Conservation (phyloP, 108 stramenopile genomes). For the Chaetoceros muelleri region DNA sequence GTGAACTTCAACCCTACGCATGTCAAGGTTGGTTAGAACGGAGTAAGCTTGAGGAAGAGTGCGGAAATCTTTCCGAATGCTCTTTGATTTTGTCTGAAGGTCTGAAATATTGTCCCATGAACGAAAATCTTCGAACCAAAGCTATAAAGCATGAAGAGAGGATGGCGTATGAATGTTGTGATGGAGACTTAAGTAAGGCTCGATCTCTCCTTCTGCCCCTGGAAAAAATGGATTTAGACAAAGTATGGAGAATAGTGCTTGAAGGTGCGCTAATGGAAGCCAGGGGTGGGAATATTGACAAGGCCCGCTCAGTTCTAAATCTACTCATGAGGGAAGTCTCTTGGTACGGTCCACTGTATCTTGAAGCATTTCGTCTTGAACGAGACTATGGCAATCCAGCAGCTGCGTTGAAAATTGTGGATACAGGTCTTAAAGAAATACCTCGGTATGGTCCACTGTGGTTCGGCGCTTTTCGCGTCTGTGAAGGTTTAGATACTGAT, state of each 20-base stretch:
- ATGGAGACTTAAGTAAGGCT: constrained; percentile 51
- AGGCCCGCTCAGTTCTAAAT: constrained; percentile 76
- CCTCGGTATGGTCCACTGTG: constrained; percentile 95
- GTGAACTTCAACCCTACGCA: constrained; percentile 74
- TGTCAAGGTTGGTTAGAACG: constrained; percentile 93
- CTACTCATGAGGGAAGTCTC: constrained; percentile 89
- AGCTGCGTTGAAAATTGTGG: constrained; percentile 84
- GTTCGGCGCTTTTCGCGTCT: constrained; percentile 91
- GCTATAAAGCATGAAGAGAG: constrained; percentile 92
- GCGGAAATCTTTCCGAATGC: constrained; percentile 64
- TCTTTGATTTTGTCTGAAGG: constrained; percentile 62
- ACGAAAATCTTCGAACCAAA: constrained; percentile 73
- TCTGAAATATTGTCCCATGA: constrained; percentile 64
- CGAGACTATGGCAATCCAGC: constrained; percentile 56
- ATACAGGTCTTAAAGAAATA: constrained; percentile 83
- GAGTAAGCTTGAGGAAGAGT: constrained; percentile 94
- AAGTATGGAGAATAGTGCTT: constrained; percentile 91
- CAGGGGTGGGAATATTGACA: constrained; percentile 76
- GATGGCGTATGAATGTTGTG: constrained; percentile 6
- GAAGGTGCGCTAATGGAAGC: constrained; percentile 95
- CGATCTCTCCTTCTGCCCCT: constrained; percentile 76
- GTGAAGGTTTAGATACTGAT: constrained; percentile 62
- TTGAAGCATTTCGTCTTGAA: constrained; percentile 90
- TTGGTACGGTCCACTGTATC: constrained; percentile 97
- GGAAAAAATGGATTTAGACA: constrained; percentile 79